Base-by-base conservation (phyloP, 352 stramenopile genomes). In the Hyaloperonospora brassicae region DNA sequence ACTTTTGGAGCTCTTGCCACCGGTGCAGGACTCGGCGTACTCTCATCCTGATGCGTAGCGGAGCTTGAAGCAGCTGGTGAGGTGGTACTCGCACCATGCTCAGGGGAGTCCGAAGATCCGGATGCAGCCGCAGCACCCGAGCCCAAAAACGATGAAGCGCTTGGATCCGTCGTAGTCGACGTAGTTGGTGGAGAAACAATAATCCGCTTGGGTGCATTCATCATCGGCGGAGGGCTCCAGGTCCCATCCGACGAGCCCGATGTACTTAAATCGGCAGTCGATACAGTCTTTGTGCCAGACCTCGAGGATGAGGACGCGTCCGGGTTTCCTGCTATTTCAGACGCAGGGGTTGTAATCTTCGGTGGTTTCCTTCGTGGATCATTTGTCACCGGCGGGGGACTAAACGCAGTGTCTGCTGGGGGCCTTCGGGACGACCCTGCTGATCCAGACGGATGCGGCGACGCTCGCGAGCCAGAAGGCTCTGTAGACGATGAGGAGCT, bases 1-100 rank as follows among this genome's bases (percentile, higher is more conserved):
- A 74, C 66, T 2, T 48, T 13, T 36, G 62, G 66, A 17, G 59
- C 40, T 55, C 59, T 61, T 31, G 59, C 71, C 27, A 74, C 66
- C 1, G 66, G 66, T 31, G 62, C 59, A 41, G 62, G 66, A 53
- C 66, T 74, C 25, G 52, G 48, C 22, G 52, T 62, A 43, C 14
- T 65, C 3, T 66, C 48, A 49, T 65, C 51, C n/a, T 36, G 50
- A 59, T 40, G 59, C 11, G 17, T 27, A 34, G 43, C 8, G 25
- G 55, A 52, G 22, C 25, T 34, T 34, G 52, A 51, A 47, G 40
- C 31, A 21, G 21, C 43, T n/a, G 54, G 34, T 13, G 50, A 38
- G 5, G 41, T n/a, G 5, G 27, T 21, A 49, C 57, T 22, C 11
- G 50, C 46, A 30, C 36, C 50, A 47, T 48, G 24, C 8, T 53